These are phyloP conservation scores for Acanthamoeba healyi DNA, from an alignment of 208 protist genomes.

Conservation along the genomic window DNA sequence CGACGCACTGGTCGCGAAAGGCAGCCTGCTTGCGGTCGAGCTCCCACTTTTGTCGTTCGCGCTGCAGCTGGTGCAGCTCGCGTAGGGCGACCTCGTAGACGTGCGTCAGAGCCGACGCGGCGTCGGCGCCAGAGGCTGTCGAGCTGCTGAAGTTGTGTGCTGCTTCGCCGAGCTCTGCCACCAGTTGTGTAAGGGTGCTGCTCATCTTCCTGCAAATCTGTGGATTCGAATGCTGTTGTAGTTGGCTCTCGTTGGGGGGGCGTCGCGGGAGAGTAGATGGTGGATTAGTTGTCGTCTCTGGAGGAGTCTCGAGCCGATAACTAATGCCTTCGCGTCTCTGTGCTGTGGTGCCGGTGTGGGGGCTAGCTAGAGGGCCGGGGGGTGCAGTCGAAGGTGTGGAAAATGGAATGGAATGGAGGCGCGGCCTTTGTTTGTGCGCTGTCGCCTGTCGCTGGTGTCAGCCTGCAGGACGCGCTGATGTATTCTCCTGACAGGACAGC, in stretches of 20 bases:
- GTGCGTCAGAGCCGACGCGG: neutral
- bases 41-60: slow-evolving; percentile 6
- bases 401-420: neutral
- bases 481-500: neutral
- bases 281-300: neutral
- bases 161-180: neutral
- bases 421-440: neutral
- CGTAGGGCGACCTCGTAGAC: neutral
- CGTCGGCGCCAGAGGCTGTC: neutral
- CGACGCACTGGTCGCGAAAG: neutral
- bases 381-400: slow-evolving; percentile 16
- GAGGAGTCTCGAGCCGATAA: neutral
- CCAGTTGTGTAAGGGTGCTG: neutral
- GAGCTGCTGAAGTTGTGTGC: neutral
- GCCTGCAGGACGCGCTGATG: neutral
- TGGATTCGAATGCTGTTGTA: too few relatives aligned
- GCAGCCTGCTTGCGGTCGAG: neutral
- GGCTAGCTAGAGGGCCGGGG: neutral
- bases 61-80: slow-evolving; percentile 5
- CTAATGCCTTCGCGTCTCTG: slow-evolving; percentile 1
- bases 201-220: neutral
- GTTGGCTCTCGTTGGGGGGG: neutral
- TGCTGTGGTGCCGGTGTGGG: neutral
- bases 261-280: neutral
- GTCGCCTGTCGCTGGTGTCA: neutral